Evolutionary conservation across 2,329 filamentous ascomycete genomes (phyloP).

Genomic region (Bipolaris victoriae): DNA sequence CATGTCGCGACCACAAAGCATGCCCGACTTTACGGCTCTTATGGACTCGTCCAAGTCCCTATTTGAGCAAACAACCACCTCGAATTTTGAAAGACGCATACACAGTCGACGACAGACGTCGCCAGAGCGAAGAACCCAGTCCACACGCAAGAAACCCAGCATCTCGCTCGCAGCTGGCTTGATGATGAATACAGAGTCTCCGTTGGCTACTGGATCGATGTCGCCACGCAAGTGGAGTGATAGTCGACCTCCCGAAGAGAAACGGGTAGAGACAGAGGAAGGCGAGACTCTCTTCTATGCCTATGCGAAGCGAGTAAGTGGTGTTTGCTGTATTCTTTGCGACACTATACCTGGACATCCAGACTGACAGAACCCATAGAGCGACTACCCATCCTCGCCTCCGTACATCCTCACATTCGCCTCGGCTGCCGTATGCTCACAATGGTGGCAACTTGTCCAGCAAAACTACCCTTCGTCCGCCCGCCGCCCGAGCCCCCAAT

Average conservation of each 20-base stretch:
- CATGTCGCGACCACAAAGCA: constrained; percentile 44
- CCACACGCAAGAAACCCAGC: constrained; percentile 39
- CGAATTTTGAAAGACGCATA: constrained; percentile 32
- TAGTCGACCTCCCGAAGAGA: constrained; percentile 13
- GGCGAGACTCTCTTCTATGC: constrained; percentile 42
- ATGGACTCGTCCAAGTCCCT: constrained; percentile 38
- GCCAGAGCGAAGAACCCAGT: constrained; percentile 26
- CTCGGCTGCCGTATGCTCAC: constrained; percentile 36
- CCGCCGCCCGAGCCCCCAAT: constrained; percentile 40
- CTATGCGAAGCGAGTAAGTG: constrained; percentile 43
- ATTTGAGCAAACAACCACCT: constrained; percentile 20
- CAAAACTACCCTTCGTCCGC: constrained; percentile 39
- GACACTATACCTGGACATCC: background rate
- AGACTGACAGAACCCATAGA: constrained; percentile 28
- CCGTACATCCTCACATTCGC: constrained; percentile 46
- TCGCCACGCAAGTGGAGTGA: constrained; percentile 28
- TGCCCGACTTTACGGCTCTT: constrained; percentile 43
- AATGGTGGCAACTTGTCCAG: constrained; percentile 46
- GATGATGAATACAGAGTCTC: constrained; percentile 42
- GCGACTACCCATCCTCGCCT: constrained; percentile 40
- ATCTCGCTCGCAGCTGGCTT: constrained; percentile 46
- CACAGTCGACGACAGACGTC: constrained; percentile 30
- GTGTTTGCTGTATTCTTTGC: background rate
- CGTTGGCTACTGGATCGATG: constrained; percentile 9
- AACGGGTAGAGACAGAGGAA: constrained; percentile 14